Evolutionary conservation across 2,329 filamentous ascomycete species (phyloP).

Genomic region (Claviceps africana): DNA sequence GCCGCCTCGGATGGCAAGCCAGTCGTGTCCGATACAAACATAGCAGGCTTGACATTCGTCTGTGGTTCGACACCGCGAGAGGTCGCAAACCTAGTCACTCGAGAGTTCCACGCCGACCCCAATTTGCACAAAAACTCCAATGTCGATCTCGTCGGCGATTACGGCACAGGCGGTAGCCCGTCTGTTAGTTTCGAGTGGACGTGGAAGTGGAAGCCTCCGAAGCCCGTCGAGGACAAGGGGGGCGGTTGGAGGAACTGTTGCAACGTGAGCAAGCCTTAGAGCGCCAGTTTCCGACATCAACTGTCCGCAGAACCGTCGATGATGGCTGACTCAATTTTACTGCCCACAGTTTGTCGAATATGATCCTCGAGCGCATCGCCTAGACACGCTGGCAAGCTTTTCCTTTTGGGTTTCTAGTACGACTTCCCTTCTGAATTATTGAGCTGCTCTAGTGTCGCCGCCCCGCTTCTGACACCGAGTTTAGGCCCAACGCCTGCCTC

Average conservation of each 20-base stretch:
- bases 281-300: neutral
- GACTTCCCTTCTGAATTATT: conserved; percentile 11
- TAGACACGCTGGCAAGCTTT: conserved; percentile 82
- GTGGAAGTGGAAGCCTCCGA: conserved; percentile 94
- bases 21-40: conserved; percentile 50
- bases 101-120: conserved; percentile 92
- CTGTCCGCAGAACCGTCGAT: neutral
- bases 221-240: conserved; percentile 62
- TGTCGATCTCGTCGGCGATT: conserved; percentile 89
- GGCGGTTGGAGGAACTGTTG: conserved; percentile 94
- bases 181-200: conserved; percentile 87
- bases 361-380: conserved; percentile 76
- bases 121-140: conserved; percentile 97
- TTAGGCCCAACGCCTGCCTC: conserved; percentile 30
- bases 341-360: conserved; percentile 75
- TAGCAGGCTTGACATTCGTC: conserved; percentile 84
- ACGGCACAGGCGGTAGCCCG: conserved; percentile 64
- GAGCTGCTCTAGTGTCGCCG: neutral
- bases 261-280: conserved; percentile 41
- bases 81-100: conserved; percentile 82
- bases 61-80: conserved; percentile 77
- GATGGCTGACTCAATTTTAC: neutral
- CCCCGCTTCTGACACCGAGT: neutral
- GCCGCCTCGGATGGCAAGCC: conserved; percentile 35
- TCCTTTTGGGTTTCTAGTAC: conserved; percentile 87